Conservation (phyloP, 768 basidiomycete genomes). For the Peribolospora baueri region DNA sequence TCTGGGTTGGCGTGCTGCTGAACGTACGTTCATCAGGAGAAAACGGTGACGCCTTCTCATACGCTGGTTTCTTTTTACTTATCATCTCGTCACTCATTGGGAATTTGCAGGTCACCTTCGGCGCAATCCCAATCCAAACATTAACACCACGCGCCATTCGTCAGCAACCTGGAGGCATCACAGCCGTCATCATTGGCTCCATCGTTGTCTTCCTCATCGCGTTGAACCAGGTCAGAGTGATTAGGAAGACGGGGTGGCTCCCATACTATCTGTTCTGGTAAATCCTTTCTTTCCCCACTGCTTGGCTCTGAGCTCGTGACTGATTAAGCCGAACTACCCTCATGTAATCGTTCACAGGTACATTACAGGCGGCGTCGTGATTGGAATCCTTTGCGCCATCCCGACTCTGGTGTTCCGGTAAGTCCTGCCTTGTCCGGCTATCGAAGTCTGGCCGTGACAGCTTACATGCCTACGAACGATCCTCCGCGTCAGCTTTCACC, state of each 20-base stretch:
- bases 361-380: conserved; percentile 33
- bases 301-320: background rate
- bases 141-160: conserved; percentile 45
- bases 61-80: no score
- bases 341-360: conserved; percentile 7
- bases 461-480: no score
- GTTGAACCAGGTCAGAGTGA: conserved; percentile 49
- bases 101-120: conserved; percentile 4
- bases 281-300: conserved; percentile 11
- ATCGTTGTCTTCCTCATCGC: conserved; percentile 31
- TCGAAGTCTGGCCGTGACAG: no score
- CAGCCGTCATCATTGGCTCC: conserved; percentile 34
- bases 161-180: conserved; percentile 30
- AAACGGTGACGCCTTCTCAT: conserved; percentile 6
- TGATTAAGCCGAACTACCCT: no score
- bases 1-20: conserved; percentile 51
- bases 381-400: conserved; percentile 39
- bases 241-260: conserved; percentile 64
- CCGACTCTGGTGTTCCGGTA: conserved; percentile 28
- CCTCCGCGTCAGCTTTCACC: conserved; percentile 37
- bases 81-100: no score
- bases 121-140: conserved; percentile 42
- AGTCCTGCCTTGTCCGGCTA: conserved; percentile 11
- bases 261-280: conserved; percentile 56
- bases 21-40: conserved; percentile 37